These are phyloP conservation scores for Zymoseptoria crescenta DNA, from an alignment of 2,329 filamentous ascomycete genomes.

Conservation along the genomic window DNA sequence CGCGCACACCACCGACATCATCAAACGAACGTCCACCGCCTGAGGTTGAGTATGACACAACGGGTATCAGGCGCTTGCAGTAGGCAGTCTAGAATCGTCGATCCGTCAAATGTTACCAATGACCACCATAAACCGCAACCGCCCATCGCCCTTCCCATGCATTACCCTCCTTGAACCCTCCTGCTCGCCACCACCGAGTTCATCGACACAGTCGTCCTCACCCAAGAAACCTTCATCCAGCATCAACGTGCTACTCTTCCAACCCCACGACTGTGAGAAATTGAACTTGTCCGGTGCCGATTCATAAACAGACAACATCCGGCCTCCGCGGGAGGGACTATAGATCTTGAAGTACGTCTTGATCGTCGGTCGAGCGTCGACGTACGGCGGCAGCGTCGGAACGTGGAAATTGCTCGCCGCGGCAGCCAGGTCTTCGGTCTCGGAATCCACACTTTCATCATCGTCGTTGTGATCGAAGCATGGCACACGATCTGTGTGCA, in stretches of 20 bases:
- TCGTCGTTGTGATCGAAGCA: constrained; percentile 15
- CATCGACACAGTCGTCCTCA: constrained; percentile 28
- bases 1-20: neutral
- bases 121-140: constrained; percentile 52
- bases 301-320: constrained; percentile 53
- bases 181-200: constrained; percentile 22
- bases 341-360: constrained; percentile 57
- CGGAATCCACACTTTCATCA: constrained; percentile 11
- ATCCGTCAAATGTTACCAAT: constrained; percentile 42
- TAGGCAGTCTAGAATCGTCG: neutral
- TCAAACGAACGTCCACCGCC: no score
- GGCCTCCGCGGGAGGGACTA: constrained; percentile 49
- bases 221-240: constrained; percentile 40
- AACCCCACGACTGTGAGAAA: constrained; percentile 54
- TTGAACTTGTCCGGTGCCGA: constrained; percentile 52
- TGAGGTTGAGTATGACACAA: no score
- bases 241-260: constrained; percentile 54
- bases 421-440: constrained; percentile 13
- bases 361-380: constrained; percentile 49
- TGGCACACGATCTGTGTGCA: neutral
- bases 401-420: constrained; percentile 24
- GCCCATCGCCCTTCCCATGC: constrained; percentile 41
- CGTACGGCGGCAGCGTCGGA: constrained; percentile 46
- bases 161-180: constrained; percentile 17
- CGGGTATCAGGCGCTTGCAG: no score